These are phyloP conservation scores for Rosa hybrid DNA, from an alignment of 331 rosid species.

Conservation along the genomic window DNA sequence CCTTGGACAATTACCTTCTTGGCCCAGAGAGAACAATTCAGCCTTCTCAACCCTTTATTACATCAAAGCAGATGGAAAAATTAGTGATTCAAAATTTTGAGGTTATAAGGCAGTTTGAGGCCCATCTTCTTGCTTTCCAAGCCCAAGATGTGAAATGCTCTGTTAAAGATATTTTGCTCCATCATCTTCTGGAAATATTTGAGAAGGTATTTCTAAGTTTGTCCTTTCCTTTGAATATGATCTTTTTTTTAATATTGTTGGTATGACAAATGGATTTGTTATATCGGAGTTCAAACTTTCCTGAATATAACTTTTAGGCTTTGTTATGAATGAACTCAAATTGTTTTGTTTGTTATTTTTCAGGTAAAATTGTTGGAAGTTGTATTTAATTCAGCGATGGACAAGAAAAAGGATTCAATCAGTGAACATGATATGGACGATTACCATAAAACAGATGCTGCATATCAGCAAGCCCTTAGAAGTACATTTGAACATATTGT, in stretches of 20 bases:
- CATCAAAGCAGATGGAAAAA: constrained; percentile 62
- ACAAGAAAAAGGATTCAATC: constrained; percentile 19
- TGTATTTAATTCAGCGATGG: constrained; percentile 42
- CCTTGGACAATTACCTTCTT: constrained; percentile 62
- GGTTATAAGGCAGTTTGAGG: constrained; percentile 48
- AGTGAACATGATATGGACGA: constrained; percentile 23
- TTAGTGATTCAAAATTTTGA: constrained; percentile 56
- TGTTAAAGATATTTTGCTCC: constrained; percentile 50
- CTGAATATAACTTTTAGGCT: background rate
- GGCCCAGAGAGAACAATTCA: constrained; percentile 43
- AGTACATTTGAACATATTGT: constrained; percentile 49
- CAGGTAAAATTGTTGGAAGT: constrained; percentile 62
- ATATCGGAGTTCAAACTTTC: background rate
- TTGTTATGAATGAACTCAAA: background rate
- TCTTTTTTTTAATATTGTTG: background rate
- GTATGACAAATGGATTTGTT: background rate
- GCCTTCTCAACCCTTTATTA: constrained; percentile 38
- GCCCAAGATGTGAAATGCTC: constrained; percentile 43
- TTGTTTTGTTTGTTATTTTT: constrained; percentile 11
- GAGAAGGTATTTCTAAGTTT: constrained; percentile 48
- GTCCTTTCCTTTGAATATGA: background rate
- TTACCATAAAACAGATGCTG: constrained; percentile 22
- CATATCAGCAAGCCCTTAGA: constrained; percentile 45
- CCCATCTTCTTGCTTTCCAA: constrained; percentile 36
- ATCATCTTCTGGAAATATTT: constrained; percentile 56